Percentiles rank a stretch among this genome's conserved stretches.
Conservation (phyloP, 139 green algal genomes). For the Chlorella sp. region DNA sequence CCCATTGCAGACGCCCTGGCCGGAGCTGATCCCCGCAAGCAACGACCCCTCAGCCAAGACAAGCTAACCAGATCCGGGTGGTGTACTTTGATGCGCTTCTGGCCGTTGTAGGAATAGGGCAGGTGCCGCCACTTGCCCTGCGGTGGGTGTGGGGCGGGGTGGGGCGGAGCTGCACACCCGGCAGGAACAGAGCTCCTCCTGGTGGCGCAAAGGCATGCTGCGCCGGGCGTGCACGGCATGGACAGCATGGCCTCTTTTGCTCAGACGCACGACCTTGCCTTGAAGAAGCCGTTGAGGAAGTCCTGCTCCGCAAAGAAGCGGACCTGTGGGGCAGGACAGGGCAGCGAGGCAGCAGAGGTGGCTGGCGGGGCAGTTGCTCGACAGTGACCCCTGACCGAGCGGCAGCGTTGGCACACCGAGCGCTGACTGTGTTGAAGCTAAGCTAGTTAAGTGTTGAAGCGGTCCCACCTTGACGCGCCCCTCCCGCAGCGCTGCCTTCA, state of each 20-base stretch:
- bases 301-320: slow-evolving; percentile 39
- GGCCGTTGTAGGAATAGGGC: slow-evolving; percentile 33
- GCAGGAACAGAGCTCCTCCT: neutral
- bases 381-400: no score
- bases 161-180: neutral
- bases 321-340: neutral
- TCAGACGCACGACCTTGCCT: neutral
- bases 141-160: neutral
- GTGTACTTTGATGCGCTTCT: slow-evolving; percentile 45
- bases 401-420: no score
- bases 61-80: slow-evolving; percentile 36
- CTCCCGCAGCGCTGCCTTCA: slow-evolving; percentile 15
- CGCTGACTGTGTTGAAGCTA: no score
- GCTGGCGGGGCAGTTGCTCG: no score
- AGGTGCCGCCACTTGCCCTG: slow-evolving; percentile 29
- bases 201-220: neutral
- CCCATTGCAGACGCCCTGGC: no score
- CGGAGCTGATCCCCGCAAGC: no score
- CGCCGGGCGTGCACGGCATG: neutral
- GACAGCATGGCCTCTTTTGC: neutral
- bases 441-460: no score
- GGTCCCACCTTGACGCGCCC: neutral
- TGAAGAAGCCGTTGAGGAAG: slow-evolving; percentile 37
- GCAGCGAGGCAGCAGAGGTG: no score
- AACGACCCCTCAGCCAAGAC: no score